Evolutionary conservation across 1,284 basidiomycete genomes (phyloP).

Genomic region (Ceratobasidium sp.): DNA sequence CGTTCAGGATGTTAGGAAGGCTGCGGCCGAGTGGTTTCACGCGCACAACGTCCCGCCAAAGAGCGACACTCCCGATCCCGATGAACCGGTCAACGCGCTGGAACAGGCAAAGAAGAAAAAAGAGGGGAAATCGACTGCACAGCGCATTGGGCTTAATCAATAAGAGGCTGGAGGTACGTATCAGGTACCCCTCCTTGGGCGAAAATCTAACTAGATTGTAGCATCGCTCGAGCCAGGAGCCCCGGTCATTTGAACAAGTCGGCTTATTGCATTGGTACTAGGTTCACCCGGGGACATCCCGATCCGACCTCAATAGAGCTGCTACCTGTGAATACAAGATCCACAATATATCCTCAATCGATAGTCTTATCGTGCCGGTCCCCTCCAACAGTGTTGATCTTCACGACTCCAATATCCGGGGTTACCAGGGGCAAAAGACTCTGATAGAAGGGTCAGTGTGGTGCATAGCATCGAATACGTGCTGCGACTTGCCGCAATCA

Average conservation of each 20-base stretch:
- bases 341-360: not conserved
- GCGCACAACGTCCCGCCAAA: not conserved
- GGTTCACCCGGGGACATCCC: too few relatives aligned
- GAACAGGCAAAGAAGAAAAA: constrained; percentile 35
- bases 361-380: constrained; percentile 1
- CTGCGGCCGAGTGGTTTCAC: not conserved
- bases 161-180: not conserved
- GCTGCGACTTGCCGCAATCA: constrained; percentile 26
- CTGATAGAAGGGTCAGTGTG: not conserved
- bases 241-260: too few relatives aligned
- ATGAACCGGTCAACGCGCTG: constrained; percentile 27
- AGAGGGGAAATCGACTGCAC: constrained; percentile 32
- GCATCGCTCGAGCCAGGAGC: too few relatives aligned
- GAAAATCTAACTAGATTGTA: too few relatives aligned
- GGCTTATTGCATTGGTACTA: too few relatives aligned
- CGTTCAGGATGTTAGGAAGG: constrained; percentile 29
- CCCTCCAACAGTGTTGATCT: constrained; percentile 17
- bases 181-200: too few relatives aligned
- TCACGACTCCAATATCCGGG: constrained; percentile 33
- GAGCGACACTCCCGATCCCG: not conserved
- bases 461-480: not conserved
- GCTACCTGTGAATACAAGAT: too few relatives aligned
- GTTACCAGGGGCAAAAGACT: constrained; percentile 30
- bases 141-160: constrained; percentile 20
- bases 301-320: too few relatives aligned